Percentiles rank a stretch among this genome's conserved stretches.
Evolutionary conservation across 371 early-diverging fungal species (phyloP).

Genomic region (Zychaea mexicana): DNA sequence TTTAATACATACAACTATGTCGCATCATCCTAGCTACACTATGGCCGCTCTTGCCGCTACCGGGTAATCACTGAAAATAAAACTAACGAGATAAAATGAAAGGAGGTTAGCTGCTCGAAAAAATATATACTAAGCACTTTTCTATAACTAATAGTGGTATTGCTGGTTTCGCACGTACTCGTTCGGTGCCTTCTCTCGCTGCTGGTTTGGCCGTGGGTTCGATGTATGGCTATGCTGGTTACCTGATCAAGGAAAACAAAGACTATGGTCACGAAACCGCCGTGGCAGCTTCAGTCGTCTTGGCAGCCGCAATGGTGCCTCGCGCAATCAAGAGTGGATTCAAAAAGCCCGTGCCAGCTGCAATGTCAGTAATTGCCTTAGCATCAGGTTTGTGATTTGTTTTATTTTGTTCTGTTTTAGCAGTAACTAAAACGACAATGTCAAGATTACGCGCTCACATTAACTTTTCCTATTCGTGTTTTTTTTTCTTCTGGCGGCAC

Average conservation of each 20-base stretch:
- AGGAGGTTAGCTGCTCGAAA: slow-evolving; percentile 39
- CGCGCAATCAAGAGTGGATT: slow-evolving; percentile 53
- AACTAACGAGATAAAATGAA: background rate
- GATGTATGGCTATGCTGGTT: slow-evolving; percentile 60
- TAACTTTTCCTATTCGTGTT: too few relatives aligned
- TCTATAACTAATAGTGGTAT: slow-evolving; percentile 54
- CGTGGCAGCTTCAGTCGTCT: slow-evolving; percentile 54
- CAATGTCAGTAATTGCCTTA: slow-evolving; percentile 37
- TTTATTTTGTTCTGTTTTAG: too few relatives aligned
- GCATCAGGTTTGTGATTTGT: too few relatives aligned
- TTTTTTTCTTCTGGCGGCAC: too few relatives aligned
- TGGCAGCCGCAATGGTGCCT: slow-evolving; percentile 63
- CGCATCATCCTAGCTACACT: slow-evolving; percentile 48
- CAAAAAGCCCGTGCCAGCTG: slow-evolving; percentile 47
- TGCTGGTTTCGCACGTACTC: slow-evolving; percentile 59
- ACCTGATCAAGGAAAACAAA: slow-evolving; percentile 61
- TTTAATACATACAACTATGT: slow-evolving; percentile 16
- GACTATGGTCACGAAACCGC: slow-evolving; percentile 73
- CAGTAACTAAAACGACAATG: too few relatives aligned
- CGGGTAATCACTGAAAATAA: slow-evolving; percentile 25
- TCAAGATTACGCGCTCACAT: too few relatives aligned
- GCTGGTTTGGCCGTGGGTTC: slow-evolving; percentile 70
- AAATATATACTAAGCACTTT: slow-evolving; percentile 30
- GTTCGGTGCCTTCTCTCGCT: slow-evolving; percentile 62
- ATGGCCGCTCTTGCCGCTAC: slow-evolving; percentile 44